A percentile compares a stretch with the other conserved stretches of the same genome.
phyloP scores from a whole-genome alignment of 192 early-diverging fungal species.

The Backusella mclennaniae region DNA sequence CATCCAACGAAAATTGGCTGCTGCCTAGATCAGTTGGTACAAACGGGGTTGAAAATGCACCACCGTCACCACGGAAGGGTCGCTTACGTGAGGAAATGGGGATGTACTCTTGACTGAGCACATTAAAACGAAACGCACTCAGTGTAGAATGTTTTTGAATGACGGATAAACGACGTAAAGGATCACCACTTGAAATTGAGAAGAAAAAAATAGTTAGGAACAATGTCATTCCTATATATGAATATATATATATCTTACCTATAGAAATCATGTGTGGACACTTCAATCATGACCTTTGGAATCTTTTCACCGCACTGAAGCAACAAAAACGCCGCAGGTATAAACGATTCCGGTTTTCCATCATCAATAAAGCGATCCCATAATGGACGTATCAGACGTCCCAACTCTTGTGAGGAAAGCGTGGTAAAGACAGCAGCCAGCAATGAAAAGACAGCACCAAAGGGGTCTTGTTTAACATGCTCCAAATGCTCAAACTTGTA shows the following conservation, averaged over 20 bases:
- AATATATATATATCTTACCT: slow-evolving; percentile 31
- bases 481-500: slow-evolving; percentile 30
- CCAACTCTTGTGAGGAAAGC: slow-evolving; percentile 39
- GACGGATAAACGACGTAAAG: slow-evolving; percentile 34
- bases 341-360: slow-evolving; percentile 36
- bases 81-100: slow-evolving; percentile 43
- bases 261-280: slow-evolving; percentile 45
- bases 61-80: slow-evolving; percentile 44
- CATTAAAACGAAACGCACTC: slow-evolving; percentile 46
- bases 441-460: slow-evolving; percentile 43
- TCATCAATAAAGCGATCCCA: slow-evolving; percentile 55
- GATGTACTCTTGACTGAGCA: slow-evolving; percentile 47
- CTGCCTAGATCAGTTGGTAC: slow-evolving; percentile 52
- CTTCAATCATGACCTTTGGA: slow-evolving; percentile 38
- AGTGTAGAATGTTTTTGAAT: slow-evolving; percentile 44
- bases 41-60: slow-evolving; percentile 48
- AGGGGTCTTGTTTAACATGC: slow-evolving; percentile 42
- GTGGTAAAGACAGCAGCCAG: slow-evolving; percentile 53
- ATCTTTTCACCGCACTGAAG: slow-evolving; percentile 56
- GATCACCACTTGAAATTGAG: slow-evolving; percentile 27
- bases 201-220: not conserved
- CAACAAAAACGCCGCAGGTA: slow-evolving; percentile 51
- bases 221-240: not conserved
- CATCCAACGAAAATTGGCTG: slow-evolving; percentile 51
- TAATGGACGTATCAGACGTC: slow-evolving; percentile 33